phyloP scores from a whole-genome alignment of 305 asterid genomes.

The Rubia occidens region DNA sequence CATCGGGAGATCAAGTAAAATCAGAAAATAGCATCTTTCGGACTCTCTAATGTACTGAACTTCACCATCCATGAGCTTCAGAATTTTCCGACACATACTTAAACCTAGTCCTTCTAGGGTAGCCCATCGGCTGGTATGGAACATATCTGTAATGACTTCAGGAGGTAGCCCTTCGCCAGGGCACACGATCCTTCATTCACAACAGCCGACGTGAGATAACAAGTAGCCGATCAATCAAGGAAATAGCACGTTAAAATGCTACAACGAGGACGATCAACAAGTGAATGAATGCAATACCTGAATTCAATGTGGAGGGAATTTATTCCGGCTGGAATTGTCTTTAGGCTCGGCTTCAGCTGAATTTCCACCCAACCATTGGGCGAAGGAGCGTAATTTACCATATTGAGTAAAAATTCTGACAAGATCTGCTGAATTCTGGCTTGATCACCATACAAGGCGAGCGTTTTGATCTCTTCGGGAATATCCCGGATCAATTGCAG shows the following conservation, averaged over 20 bases:
- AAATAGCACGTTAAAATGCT: constrained; percentile 22
- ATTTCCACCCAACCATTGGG: constrained; percentile 85
- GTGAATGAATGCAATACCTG: constrained; percentile 35
- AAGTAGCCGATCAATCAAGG: background rate
- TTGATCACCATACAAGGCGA: constrained; percentile 51
- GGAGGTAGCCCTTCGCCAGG: constrained; percentile 74
- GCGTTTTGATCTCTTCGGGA: constrained; percentile 33
- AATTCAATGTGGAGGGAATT: constrained; percentile 59
- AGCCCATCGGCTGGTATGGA: constrained; percentile 42
- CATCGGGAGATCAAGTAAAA: constrained; percentile 64
- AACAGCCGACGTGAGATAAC: background rate
- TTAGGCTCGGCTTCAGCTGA: constrained; percentile 54
- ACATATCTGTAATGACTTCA: constrained; percentile 59
- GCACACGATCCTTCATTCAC: constrained; percentile 56
- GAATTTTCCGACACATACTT: constrained; percentile 59
- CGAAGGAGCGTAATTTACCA: constrained; percentile 55
- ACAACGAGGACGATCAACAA: background rate
- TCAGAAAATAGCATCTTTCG: constrained; percentile 55
- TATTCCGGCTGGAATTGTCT: constrained; percentile 42
- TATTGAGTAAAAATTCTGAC: constrained; percentile 51
- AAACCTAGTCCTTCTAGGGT: constrained; percentile 81
- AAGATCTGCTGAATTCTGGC: constrained; percentile 78
- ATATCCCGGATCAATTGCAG: constrained; percentile 39
- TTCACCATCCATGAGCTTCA: constrained; percentile 92
- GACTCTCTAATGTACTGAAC: constrained; percentile 87